These are phyloP conservation scores for Mitragyna speciosa DNA, from an alignment of 257 asterid genomes.

Conservation along the genomic window DNA sequence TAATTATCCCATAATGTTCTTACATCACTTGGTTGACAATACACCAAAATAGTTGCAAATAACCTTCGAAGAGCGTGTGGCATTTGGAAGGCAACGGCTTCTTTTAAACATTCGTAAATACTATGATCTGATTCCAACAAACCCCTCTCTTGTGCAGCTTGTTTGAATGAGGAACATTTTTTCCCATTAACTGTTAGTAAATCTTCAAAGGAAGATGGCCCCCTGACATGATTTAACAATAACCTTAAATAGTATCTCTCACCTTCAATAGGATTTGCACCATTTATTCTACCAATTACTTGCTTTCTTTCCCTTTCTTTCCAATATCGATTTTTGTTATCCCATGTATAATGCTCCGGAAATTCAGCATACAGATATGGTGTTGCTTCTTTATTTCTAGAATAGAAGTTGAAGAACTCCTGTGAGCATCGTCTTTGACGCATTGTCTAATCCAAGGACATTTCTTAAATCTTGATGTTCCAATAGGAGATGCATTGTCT, in stretches of 20 bases:
- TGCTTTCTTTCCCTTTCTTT: background rate
- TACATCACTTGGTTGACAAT: background rate
- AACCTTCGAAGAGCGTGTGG: background rate
- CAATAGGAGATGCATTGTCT: too few species aligned
- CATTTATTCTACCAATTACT: background rate
- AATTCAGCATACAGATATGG: background rate
- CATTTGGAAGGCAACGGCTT: background rate
- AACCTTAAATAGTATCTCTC: background rate
- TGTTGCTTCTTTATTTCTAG: background rate
- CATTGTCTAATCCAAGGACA: too few species aligned
- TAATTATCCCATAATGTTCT: background rate
- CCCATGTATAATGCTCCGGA: background rate
- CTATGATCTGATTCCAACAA: background rate
- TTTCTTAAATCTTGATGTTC: too few species aligned
- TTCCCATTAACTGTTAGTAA: background rate
- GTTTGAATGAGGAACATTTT: background rate
- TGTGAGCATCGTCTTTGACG: too few species aligned
- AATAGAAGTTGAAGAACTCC: background rate
- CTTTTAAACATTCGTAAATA: background rate
- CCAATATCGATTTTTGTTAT: background rate
- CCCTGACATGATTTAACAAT: background rate
- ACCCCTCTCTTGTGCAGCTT: background rate
- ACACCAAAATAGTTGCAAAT: background rate
- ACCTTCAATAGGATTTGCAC: background rate
- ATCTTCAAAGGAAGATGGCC: background rate